Conservation (phyloP, 495 filamentous ascomycete genomes). For the Hypoxylon fuscum region DNA sequence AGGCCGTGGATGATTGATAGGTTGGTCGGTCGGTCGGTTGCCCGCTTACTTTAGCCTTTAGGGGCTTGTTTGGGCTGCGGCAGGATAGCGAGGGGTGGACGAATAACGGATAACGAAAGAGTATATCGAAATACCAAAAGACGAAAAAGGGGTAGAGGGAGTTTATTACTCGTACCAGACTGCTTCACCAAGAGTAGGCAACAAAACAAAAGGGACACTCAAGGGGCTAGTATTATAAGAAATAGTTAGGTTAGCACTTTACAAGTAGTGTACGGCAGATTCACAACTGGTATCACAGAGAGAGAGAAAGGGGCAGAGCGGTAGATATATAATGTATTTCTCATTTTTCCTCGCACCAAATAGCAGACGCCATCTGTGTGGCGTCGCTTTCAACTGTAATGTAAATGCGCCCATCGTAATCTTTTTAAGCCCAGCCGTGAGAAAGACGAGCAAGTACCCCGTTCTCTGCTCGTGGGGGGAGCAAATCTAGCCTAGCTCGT, state of each 20-base stretch:
- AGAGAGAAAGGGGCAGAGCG: neutral
- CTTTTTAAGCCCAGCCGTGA: neutral
- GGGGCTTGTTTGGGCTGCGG: no score
- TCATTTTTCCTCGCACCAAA: constrained; percentile 11
- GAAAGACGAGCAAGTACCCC: neutral
- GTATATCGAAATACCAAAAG: no score
- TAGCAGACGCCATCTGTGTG: constrained; percentile 4
- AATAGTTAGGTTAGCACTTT: no score
- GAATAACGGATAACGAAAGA: no score
- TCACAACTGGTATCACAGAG: neutral
- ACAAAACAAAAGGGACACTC: neutral
- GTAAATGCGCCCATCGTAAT: neutral
- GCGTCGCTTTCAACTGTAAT: neutral
- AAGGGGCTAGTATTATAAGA: no score
- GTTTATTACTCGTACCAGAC: no score
- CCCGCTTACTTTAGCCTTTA: no score
- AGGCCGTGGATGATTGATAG: constrained; percentile 50
- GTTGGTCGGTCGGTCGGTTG: neutral
- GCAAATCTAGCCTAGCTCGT: constrained; percentile 9
- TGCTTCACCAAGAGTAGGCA: no score
- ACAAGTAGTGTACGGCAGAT: neutral
- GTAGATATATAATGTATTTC: constrained; percentile 22
- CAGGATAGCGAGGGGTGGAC: no score
- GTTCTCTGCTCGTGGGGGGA: neutral
- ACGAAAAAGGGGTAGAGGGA: neutral